A percentile compares a stretch with the other conserved stretches of the same genome.
These are phyloP conservation scores for Fraxinus sp. DNA, from an alignment of 305 asterid species.

Conservation along the genomic window DNA sequence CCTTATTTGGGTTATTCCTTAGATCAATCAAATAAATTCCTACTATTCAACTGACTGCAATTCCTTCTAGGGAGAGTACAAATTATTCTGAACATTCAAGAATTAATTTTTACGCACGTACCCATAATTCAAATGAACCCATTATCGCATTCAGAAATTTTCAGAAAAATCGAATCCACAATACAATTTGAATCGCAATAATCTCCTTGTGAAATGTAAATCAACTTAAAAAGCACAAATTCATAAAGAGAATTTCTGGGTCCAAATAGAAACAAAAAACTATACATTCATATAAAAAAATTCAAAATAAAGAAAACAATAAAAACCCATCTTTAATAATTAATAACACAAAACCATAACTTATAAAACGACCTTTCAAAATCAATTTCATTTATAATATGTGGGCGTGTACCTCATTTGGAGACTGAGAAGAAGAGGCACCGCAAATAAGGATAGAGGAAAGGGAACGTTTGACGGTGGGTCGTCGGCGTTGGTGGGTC, in stretches of 20 bases:
- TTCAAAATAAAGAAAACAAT: not conserved
- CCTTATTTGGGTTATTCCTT: not conserved
- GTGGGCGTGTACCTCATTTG: conserved; percentile 25
- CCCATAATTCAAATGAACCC: not conserved
- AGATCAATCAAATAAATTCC: not conserved
- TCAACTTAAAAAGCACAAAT: conserved; percentile 14
- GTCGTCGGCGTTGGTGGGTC: conserved; percentile 33
- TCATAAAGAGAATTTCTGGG: not conserved
- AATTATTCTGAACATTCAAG: conserved; percentile 6
- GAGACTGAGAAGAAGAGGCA: conserved; percentile 33
- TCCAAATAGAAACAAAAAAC: not conserved
- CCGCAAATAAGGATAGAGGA: conserved; percentile 49
- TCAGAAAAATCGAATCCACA: conserved; percentile 8
- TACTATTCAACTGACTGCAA: conserved; percentile 13
- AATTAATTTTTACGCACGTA: not conserved
- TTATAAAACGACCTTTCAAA: not conserved
- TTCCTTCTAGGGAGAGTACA: not conserved
- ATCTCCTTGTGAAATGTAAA: not conserved
- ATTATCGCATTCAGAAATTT: not conserved
- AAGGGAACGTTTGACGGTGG: conserved; percentile 34
- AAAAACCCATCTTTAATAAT: not conserved
- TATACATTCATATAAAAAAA: not conserved
- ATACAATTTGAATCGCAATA: not conserved
- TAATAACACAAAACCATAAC: not conserved
- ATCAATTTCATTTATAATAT: not conserved